Evolutionary conservation across 1,139 yeast genomes (phyloP).

Genomic region (Geotrichum bryndzae): DNA sequence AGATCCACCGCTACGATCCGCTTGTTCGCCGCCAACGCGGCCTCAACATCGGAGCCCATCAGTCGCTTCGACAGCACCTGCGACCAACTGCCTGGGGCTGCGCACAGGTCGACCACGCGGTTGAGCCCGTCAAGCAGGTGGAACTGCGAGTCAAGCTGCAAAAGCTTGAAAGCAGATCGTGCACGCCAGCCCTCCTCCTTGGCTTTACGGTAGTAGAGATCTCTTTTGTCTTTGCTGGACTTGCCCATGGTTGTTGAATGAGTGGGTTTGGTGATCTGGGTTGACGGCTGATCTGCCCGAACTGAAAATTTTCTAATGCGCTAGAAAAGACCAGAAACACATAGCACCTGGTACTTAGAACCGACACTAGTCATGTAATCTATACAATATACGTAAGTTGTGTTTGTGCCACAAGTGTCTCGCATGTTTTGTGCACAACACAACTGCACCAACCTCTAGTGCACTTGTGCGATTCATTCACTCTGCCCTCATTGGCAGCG

Average conservation of each 20-base stretch:
- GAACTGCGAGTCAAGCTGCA: constrained; percentile 86
- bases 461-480: neutral
- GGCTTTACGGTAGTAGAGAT: constrained; percentile 78
- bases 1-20: constrained; percentile 90
- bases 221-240: constrained; percentile 91
- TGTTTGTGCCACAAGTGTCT: neutral
- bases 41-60: neutral
- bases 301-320: neutral
- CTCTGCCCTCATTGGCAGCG: neutral
- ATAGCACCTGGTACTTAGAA: neutral
- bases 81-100: constrained; percentile 99
- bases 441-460: neutral
- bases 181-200: constrained; percentile 98
- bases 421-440: neutral
- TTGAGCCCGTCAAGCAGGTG: constrained; percentile 65
- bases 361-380: neutral
- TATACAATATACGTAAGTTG: neutral
- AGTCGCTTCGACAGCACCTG: constrained; percentile 76
- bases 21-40: constrained; percentile 34
- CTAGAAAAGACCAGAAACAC: neutral
- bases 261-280: neutral
- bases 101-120: constrained; percentile 92
- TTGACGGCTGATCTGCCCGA: neutral
- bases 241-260: constrained; percentile 65
- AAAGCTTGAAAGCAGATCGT: constrained; percentile 84